Conservation (phyloP, 1,284 basidiomycete genomes). For the Boletus semigastroideus region DNA sequence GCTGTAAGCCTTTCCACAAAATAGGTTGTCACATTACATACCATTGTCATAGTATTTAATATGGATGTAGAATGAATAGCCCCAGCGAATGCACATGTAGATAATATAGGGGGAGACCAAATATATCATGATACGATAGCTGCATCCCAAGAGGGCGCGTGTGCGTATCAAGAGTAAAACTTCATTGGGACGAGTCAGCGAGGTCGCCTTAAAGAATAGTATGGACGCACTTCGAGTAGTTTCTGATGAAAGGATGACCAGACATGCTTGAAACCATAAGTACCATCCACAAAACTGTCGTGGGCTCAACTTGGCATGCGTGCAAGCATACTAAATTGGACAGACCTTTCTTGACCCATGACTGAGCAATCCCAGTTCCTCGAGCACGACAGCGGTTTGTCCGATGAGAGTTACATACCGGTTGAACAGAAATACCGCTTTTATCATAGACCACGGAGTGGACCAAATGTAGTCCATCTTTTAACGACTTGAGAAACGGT, state of each 20-base stretch:
- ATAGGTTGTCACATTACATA: not conserved
- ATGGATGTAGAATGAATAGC: not conserved
- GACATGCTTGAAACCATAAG: not conserved
- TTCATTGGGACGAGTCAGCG: not conserved
- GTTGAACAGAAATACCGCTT: conserved; percentile 11
- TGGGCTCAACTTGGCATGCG: not conserved
- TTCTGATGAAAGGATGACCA: conserved; percentile 2
- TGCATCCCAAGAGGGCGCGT: conserved; percentile 6
- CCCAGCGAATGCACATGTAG: not conserved
- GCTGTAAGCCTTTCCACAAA: not conserved
- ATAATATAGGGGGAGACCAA: conserved; percentile 4
- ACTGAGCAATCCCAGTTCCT: conserved; percentile 1
- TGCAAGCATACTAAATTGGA: not conserved
- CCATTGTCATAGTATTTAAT: not conserved
- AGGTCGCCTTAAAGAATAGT: not conserved
- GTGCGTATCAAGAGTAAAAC: conserved; percentile 5
- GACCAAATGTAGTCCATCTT: conserved; percentile 18
- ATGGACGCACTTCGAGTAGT: conserved; percentile 1
- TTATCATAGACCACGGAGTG: conserved; percentile 13
- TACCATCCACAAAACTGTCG: not conserved
- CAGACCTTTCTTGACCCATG: not conserved
- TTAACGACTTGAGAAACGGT: not conserved
- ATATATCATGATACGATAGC: not conserved
- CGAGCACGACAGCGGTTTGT: conserved; percentile 1
- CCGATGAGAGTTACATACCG: conserved; percentile 7